A percentile compares a stretch with the other conserved stretches of the same genome.
phyloP scores from a whole-genome alignment of 2,329 filamentous ascomycete species.

The Juglanconis sp. region DNA sequence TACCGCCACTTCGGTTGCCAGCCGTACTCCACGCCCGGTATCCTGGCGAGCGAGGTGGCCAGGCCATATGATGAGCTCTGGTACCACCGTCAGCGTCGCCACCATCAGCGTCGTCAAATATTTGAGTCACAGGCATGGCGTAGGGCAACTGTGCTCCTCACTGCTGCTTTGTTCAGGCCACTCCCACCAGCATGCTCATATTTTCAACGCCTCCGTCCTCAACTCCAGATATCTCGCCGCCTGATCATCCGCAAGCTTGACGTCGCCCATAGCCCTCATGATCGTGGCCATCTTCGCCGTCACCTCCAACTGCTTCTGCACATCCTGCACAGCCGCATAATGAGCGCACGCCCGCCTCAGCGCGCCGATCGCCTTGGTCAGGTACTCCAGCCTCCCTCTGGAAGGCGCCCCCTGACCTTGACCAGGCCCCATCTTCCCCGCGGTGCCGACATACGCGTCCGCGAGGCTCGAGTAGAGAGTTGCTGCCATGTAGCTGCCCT shows the following conservation, averaged over 20 bases:
- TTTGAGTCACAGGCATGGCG: background rate
- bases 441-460: conserved; percentile 76
- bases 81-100: background rate
- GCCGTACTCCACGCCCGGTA: background rate
- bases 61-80: background rate
- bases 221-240: conserved; percentile 63
- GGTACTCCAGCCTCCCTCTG: conserved; percentile 49
- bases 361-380: conserved; percentile 57
- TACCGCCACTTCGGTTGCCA: background rate
- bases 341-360: conserved; percentile 62
- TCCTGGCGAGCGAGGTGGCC: background rate
- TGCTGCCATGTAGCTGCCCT: conserved; percentile 60
- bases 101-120: background rate
- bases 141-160: background rate
- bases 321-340: conserved; percentile 65
- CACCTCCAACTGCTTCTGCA: conserved; percentile 71
- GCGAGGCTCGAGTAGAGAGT: conserved; percentile 67
- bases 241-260: conserved; percentile 61
- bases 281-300: conserved; percentile 79
- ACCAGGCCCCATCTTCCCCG: conserved; percentile 45
- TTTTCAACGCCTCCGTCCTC: conserved; percentile 35
- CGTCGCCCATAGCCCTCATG: conserved; percentile 66
- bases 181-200: background rate
- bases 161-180: background rate
- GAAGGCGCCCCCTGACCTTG: conserved; percentile 25